Evolutionary conservation across 1,139 yeast species (phyloP), one percentile per base, ranked within the genome.

Genomic region (Kurtzmaniella quercitrusa): DNA sequence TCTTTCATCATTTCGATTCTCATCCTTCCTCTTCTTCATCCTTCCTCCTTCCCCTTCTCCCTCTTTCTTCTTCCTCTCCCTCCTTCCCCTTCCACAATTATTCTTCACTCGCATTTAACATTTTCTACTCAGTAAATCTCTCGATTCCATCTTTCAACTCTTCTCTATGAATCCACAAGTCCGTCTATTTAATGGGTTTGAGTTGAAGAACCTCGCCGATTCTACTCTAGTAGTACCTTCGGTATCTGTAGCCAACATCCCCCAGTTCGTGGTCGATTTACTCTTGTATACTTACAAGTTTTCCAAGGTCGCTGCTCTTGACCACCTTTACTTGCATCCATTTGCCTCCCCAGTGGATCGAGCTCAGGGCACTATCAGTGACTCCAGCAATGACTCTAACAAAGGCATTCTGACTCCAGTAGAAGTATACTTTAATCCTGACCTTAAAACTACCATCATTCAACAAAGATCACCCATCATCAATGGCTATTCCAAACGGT

Each of bases 391-490:
- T n/a, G 47, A 47, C 9, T 46, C 42, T 18, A 43, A 38, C 2
- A 42, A 41, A 12, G 80, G 82, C 3, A 59, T 84, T 39, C 62
- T 83, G 4, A 76, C 85, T 2, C 79, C 85, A 0, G 58, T 85
- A 21, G 95, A 89, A 53, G 72, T 84, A 1, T 82, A 75, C 54
- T 63, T 68, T 48, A 67, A 69, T 50, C 54, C 59, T 1, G 48
- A 54, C 1, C 53, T 61, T 37, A 68, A 75, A 1, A 36, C 85
- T 10, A 74, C 87, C 2, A 55, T 88, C 14, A 57, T 93, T 4
- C 97, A 90, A 56, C 89, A 89, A 55, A 67, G 98, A 41, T 78
- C 96, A 0, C 98, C 98, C 0, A 73, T 90, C 2, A 68, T 91
- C 14, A 85, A 94, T 0, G 82, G 85, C 1, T 79, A 71, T 49